Evolutionary conservation across 768 basidiomycete species (phyloP), one percentile per base, ranked within the genome.

Genomic region (Termitomyces sp.): DNA sequence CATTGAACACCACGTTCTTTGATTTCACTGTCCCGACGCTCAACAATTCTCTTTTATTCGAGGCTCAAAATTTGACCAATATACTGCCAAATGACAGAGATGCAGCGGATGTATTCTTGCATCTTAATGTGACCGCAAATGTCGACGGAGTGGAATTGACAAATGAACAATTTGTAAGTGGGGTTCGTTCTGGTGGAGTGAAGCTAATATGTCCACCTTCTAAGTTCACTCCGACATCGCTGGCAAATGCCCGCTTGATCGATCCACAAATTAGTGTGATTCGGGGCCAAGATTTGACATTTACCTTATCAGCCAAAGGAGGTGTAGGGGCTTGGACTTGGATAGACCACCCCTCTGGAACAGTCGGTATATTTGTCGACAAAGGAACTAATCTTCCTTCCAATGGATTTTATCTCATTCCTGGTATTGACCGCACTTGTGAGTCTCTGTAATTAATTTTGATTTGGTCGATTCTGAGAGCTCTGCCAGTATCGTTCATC

Each of bases 321-420:
- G 83, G 82, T 0, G 83, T 84, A 5, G 82, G 78, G 0, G 70
- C 76, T 0, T 84, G 80, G 78, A 78, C 82, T 5, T 84, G 83
- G 82, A 69, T 85, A 1, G 83, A 84, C 54, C 82, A 84, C 66
- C 82, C 82, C 0, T 68, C 72, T 0, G 80, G 80, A 18, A 84
- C 80, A 0, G 70, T 83, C 1, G 83, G 83, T 9, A 69, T 76
- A 44, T 85, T 85, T 63, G 67, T 77, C 38, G 81, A 83, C 58
- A 66, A 63, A 22, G 52, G 58, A 7, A 82, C 76, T 0, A 73
- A 72, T 0, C 24, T 69, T 4, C 78, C 80, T 0, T 67, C 71
- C 13, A 84, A 84, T 55, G 82, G 79, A 2, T 84, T 82, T 66
- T 82, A 78, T 66, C 75, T 85, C 18, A 61, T 84, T 28, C 84